Evolutionary conservation across 805 yeast species (phyloP), one percentile per base, ranked within the genome.

Genomic region (Saccharomycopsis sp.): DNA sequence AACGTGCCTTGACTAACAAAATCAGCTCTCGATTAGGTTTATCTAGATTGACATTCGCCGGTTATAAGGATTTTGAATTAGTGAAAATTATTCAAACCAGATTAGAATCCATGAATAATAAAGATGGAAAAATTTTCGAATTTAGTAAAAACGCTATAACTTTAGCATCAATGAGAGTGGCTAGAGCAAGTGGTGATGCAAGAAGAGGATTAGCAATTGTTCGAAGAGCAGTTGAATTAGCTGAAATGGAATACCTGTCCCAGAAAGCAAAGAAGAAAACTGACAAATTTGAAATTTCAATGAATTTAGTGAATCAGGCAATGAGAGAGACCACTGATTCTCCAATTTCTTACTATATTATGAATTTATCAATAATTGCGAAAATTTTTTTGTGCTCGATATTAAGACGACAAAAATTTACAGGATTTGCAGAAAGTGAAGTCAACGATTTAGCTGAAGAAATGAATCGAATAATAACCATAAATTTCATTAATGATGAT

Each of bases 171-270:
- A 74, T 97, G 62, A 89, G 88, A 60, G 94, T 93, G 36, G 96
- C 97, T 4, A 79, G 93, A 63, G 97, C 93, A 2, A 85, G 94
- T 59, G 98, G 99, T 47, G 99, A 93, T 67, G 98, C 97, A 1
- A 71, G 99, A 56, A 69, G 97, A 48, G 97, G 96, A 0, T 67
- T 93, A 44, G 83, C 83, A 46, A 84, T 93, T 20, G 84, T 96
- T 57, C 72, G 89, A 31, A 67, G 97, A 46, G 96, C 97, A 0
- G 82, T 89, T 5, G 96, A 87, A 57, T 69, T 89, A 24, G 95
- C 96, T 0, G 94, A 86, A 56, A 56, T 63, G 27, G 84, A 80
- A 48, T 75, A 70, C 55, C 55, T 70, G 56, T 55, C 58, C 31
- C 61, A 64, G 27, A 47, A 56, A 9, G 45, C 41, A 8, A 56